Evolutionary conservation across 1,139 yeast species (phyloP).

Genomic region (Debaryomyces udenii): DNA sequence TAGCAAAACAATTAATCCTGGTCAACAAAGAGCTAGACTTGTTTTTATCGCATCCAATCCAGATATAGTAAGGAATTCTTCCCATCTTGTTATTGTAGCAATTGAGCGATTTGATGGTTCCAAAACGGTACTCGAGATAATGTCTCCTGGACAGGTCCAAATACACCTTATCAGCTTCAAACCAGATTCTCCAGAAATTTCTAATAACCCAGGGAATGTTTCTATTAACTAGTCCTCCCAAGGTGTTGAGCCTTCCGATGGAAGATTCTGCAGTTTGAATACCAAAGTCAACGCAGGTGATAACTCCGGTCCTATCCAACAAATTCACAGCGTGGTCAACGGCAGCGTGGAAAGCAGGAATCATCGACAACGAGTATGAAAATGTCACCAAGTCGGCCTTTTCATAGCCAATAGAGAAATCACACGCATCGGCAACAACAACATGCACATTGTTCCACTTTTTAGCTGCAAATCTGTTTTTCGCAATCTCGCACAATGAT

Average conservation of each 20-base stretch:
- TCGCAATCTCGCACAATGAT: slow-evolving; percentile 73
- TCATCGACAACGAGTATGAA: slow-evolving; percentile 82
- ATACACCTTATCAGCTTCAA: slow-evolving; percentile 80
- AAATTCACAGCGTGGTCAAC: slow-evolving; percentile 64
- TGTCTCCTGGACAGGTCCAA: slow-evolving; percentile 81
- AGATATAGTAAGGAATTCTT: slow-evolving; percentile 76
- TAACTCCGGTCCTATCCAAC: slow-evolving; percentile 58
- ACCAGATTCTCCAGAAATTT: slow-evolving; percentile 87
- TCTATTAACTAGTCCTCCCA: slow-evolving; percentile 72
- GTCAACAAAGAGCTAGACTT: slow-evolving; percentile 62
- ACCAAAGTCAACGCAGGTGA: slow-evolving; percentile 79
- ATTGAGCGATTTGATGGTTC: slow-evolving; percentile 75
- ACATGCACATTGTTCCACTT: slow-evolving; percentile 70
- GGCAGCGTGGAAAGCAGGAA: slow-evolving; percentile 81
- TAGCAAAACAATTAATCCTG: slow-evolving; percentile 71
- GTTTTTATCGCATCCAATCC: slow-evolving; percentile 79
- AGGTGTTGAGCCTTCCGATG: slow-evolving; percentile 70
- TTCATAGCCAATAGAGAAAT: slow-evolving; percentile 53
- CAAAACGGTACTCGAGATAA: slow-evolving; percentile 78
- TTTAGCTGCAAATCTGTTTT: slow-evolving; percentile 50
- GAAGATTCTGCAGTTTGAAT: slow-evolving; percentile 68
- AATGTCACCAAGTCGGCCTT: slow-evolving; percentile 67
- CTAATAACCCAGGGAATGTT: slow-evolving; percentile 77
- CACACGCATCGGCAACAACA: slow-evolving; percentile 74
- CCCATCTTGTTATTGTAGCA: slow-evolving; percentile 66